phyloP scores from a whole-genome alignment of 225 moss, liverwort and hornwort species.

The Pseudoscleropodium purum region DNA sequence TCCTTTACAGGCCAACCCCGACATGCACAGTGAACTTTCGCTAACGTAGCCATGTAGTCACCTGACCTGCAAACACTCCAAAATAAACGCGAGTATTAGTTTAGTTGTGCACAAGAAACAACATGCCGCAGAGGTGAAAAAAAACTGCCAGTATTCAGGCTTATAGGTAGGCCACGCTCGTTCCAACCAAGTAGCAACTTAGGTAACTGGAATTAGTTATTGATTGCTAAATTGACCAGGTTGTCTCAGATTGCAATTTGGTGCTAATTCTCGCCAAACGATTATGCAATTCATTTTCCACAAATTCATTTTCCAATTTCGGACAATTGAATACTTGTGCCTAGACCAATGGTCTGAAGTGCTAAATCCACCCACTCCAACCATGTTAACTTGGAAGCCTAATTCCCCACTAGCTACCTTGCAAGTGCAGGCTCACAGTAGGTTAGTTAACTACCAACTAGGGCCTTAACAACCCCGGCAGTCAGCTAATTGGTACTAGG shows the following conservation, averaged over 20 bases:
- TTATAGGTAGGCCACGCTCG: not conserved
- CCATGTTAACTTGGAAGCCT: not conserved
- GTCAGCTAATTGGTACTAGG: not conserved
- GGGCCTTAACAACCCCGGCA: not conserved
- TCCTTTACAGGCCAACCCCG: constrained; percentile 54
- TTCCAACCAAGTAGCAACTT: not conserved
- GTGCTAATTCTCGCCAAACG: not conserved
- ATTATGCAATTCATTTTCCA: not conserved
- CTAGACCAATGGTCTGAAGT: not conserved
- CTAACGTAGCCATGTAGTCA: constrained; percentile 82
- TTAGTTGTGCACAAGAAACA: not conserved
- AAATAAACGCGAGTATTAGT: not conserved
- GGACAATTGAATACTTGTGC: not conserved
- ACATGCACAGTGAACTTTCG: constrained; percentile 74
- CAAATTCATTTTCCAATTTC: not conserved
- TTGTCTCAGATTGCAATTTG: not conserved
- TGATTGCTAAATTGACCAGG: not conserved
- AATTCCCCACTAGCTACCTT: not conserved
- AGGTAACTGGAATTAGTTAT: not conserved
- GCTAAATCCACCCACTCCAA: not conserved
- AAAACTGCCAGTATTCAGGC: not conserved
- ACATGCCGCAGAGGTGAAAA: not conserved
- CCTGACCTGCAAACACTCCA: constrained; percentile 50
- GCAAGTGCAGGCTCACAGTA: not conserved
- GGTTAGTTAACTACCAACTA: not conserved